Conservation (phyloP, 768 basidiomycete species). For the Leccinum imitatum region DNA sequence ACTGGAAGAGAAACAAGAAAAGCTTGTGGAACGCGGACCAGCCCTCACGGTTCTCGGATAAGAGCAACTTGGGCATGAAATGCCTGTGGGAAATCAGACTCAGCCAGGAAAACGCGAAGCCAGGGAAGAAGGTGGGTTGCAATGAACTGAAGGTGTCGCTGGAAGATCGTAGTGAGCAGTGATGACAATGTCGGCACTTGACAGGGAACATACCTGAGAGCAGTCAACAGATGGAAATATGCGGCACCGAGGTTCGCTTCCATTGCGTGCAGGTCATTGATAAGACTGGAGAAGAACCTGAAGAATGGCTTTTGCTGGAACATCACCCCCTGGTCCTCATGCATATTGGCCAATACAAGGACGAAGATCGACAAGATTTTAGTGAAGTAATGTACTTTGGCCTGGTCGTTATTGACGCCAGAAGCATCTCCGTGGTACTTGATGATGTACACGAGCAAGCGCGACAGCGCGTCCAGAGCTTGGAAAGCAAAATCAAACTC, state of each 20-base stretch:
- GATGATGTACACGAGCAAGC: constrained; percentile 95
- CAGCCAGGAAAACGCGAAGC: constrained; percentile 99
- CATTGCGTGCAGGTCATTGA: constrained; percentile 88
- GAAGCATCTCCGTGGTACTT: constrained; percentile 98
- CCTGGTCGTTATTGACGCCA: constrained; percentile 89
- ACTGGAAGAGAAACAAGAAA: constrained; percentile 91
- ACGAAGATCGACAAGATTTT: constrained; percentile 98
- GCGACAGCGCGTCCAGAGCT: constrained; percentile 92
- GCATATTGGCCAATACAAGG: constrained; percentile 89
- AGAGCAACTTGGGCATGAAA: constrained; percentile 94
- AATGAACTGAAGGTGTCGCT: constrained; percentile 95
- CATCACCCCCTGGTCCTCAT: constrained; percentile 86
- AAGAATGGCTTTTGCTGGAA: constrained; percentile 99
- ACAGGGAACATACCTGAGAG: constrained; percentile 64
- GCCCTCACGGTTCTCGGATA: constrained; percentile 89
- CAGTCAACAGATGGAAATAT: constrained; percentile 85
- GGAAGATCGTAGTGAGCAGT: constrained; percentile 5
- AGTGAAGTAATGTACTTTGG: constrained; percentile 93
- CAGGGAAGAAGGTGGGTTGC: constrained; percentile 95
- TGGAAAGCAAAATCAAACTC: constrained; percentile 83
- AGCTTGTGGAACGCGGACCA: constrained; percentile 97
- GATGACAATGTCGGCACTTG: neutral
- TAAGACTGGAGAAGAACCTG: constrained; percentile 94
- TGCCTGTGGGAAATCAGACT: constrained; percentile 91
- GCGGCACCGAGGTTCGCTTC: constrained; percentile 84